A percentile compares a stretch with the other conserved stretches of the same genome.
Conservation (phyloP, 2,329 filamentous ascomycete species). For the Paraphaeosphaeria sporulosa region DNA sequence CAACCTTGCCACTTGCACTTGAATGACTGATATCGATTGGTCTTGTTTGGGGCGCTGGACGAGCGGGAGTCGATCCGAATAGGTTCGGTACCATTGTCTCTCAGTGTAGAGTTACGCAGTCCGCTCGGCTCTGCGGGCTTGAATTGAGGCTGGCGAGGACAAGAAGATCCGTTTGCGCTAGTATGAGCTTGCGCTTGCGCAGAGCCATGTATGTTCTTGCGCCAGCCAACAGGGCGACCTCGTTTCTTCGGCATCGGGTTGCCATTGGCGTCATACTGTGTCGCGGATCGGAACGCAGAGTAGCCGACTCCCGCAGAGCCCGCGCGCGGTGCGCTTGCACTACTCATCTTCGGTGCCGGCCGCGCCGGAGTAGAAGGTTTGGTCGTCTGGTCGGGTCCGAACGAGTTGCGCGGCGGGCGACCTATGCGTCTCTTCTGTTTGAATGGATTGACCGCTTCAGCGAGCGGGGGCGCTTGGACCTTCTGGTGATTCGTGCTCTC, state of each 20-base stretch:
- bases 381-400: constrained; percentile 26
- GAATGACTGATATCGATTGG: constrained; percentile 56
- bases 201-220: constrained; percentile 56
- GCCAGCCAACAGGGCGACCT: constrained; percentile 59
- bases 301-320: constrained; percentile 47
- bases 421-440: constrained; percentile 42
- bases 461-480: constrained; percentile 31
- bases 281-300: constrained; percentile 49
- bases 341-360: constrained; percentile 30
- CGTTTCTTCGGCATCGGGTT: constrained; percentile 52
- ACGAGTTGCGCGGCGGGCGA: constrained; percentile 45
- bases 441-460: constrained; percentile 41
- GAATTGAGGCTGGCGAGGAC: constrained; percentile 10
- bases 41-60: constrained; percentile 35
- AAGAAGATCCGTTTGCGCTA: constrained; percentile 29
- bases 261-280: constrained; percentile 41
- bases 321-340: constrained; percentile 32
- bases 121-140: constrained; percentile 34
- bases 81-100: constrained; percentile 23
- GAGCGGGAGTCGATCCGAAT: constrained; percentile 41
- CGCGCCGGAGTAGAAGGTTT: constrained; percentile 27
- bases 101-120: constrained; percentile 32
- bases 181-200: constrained; percentile 32
- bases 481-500: constrained; percentile 29
- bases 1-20: constrained; percentile 67